Conservation (phyloP, 805 yeast genomes). For the Saccharomycopsis synnaedendra region DNA sequence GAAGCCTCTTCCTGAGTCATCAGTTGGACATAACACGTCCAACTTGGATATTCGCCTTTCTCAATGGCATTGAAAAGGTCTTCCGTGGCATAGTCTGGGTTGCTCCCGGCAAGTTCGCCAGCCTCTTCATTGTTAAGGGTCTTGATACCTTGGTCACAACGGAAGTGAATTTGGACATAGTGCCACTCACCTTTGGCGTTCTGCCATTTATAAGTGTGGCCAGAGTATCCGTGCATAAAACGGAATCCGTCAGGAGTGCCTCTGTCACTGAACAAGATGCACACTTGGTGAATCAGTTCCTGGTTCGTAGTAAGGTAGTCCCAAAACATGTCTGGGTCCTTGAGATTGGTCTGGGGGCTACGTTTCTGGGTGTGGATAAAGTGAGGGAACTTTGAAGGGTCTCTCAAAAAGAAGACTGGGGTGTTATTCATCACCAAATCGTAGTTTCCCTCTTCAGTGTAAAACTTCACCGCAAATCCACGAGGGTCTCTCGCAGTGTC, state of each 20-base stretch:
- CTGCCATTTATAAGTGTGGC: constrained; percentile 76
- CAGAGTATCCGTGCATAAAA: constrained; percentile 78
- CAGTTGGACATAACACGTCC: constrained; percentile 79
- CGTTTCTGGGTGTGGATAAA: constrained; percentile 81
- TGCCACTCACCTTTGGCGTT: constrained; percentile 65
- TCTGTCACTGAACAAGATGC: constrained; percentile 65
- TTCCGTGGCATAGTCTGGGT: constrained; percentile 75
- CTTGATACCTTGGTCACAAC: constrained; percentile 49
- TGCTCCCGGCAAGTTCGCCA: constrained; percentile 51
- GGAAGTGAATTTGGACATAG: constrained; percentile 70
- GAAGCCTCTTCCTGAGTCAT: constrained; percentile 80
- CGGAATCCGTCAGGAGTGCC: constrained; percentile 72
- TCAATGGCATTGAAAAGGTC: constrained; percentile 74
- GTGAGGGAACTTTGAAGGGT: constrained; percentile 73
- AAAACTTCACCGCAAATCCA: constrained; percentile 54
- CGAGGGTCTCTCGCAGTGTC: constrained; percentile 62
- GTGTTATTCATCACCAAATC: constrained; percentile 72
- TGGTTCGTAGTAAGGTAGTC: constrained; percentile 66
- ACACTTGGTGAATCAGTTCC: constrained; percentile 67
- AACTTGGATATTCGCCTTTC: constrained; percentile 65
- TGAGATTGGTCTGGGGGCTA: constrained; percentile 59
- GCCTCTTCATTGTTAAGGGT: constrained; percentile 57
- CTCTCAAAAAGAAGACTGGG: constrained; percentile 73
- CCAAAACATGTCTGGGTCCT: constrained; percentile 79
- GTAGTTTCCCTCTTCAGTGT: constrained; percentile 56